A percentile compares a stretch with the other conserved stretches of the same genome.
These are phyloP conservation scores for Elaeagnus macrophylla DNA, from an alignment of 306 rosid species.

Conservation along the genomic window DNA sequence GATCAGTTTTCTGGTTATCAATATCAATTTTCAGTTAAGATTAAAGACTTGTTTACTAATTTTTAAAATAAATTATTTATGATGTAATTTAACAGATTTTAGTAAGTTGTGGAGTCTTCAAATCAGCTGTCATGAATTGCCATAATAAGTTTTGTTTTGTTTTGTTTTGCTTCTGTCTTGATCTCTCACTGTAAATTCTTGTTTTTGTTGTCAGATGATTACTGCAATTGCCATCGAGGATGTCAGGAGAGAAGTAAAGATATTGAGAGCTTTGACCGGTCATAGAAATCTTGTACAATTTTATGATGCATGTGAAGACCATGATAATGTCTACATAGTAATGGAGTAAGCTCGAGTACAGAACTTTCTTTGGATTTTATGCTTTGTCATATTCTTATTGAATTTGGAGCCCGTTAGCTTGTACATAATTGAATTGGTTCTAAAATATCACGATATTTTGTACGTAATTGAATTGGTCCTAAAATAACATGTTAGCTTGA, in stretches of 20 bases:
- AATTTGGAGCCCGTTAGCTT: no score
- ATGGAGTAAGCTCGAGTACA: conserved; percentile 21
- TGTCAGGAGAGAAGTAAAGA: conserved; percentile 91
- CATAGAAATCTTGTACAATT: conserved; percentile 66
- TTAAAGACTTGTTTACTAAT: no score
- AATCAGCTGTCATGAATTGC: neutral
- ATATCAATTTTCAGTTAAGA: no score
- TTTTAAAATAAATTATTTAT: no score
- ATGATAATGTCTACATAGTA: conserved; percentile 75
- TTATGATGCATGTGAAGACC: conserved; percentile 79
- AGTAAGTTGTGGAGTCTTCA: neutral
- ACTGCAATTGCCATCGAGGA: conserved; percentile 93
- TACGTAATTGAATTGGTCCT: no score
- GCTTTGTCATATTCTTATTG: neutral
- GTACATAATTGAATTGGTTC: no score
- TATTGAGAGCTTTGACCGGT: conserved; percentile 81
- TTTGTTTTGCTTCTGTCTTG: neutral
- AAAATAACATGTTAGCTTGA: no score
- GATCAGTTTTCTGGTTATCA: no score
- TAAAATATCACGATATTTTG: no score
- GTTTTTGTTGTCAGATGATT: conserved; percentile 61
- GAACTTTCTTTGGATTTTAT: no score
- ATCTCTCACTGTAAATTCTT: conserved; percentile 12
- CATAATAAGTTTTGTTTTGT: neutral
- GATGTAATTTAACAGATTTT: neutral